These are phyloP conservation scores for Mucor irregularis DNA, from an alignment of 371 early-diverging fungal genomes.

Conservation along the genomic window DNA sequence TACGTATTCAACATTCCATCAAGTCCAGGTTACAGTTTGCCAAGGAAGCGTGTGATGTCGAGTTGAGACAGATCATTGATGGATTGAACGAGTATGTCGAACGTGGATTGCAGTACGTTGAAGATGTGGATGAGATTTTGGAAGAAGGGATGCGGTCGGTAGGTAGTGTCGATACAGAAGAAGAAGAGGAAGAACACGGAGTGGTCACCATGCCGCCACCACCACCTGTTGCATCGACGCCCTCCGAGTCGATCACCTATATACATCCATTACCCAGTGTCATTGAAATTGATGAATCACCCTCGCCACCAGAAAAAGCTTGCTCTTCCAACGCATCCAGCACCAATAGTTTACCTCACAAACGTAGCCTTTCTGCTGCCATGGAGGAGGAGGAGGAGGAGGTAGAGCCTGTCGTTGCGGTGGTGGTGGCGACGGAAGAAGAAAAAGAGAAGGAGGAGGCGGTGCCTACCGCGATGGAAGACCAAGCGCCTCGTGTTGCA, in stretches of 20 bases:
- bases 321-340: background rate
- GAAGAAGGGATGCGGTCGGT: slow-evolving; percentile 26
- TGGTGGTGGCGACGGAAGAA: background rate
- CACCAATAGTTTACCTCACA: slow-evolving; percentile 24
- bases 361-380: slow-evolving; percentile 20
- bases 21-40: slow-evolving; percentile 43
- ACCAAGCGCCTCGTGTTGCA: too few species aligned
- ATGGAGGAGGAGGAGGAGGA: slow-evolving; percentile 2
- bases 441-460: slow-evolving; percentile 3
- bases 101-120: slow-evolving; percentile 61
- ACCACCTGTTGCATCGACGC: background rate
- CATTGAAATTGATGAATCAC: slow-evolving; percentile 14
- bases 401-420: background rate
- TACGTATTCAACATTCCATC: slow-evolving; percentile 36
- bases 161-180: slow-evolving; percentile 23
- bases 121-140: slow-evolving; percentile 38
- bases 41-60: slow-evolving; percentile 47
- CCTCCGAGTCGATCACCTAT: background rate
- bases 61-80: slow-evolving; percentile 62
- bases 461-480: too few species aligned
- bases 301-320: background rate
- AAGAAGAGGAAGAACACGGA: slow-evolving; percentile 15
- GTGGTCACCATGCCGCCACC: background rate
- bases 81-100: slow-evolving; percentile 76
- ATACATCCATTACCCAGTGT: slow-evolving; percentile 13